Base-by-base conservation (phyloP, 148 eudicot species). In the Talinum fruticosum region DNA sequence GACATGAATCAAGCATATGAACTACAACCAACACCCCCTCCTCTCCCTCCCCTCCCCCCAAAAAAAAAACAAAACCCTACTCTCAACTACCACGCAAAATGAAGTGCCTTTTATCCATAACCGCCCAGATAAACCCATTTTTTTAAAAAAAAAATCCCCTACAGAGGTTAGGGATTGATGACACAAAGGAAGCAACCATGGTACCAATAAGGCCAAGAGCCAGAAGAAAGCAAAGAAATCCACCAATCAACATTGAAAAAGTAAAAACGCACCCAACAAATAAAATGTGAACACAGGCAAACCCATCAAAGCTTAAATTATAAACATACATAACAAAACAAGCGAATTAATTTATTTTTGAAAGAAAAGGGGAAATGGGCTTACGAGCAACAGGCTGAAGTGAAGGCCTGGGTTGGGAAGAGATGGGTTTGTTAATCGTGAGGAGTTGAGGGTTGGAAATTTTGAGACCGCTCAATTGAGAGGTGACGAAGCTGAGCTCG, bases 321-420 rank as follows among this genome's bases (percentile, higher is more conserved):
- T n/a, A 51, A 53, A 21, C 16, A 76, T 5, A 21, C 16, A 76
- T 5, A 35, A 23, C 44, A 65, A 36, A 64, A 69, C 2, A 54
- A 54, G 77, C 33, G 66, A 8, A 8, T 53, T 10, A 51, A 57
- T 35, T 7, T 8, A n/a, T n/a, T n/a, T n/a, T n/a, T n/a, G n/a
- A n/a, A n/a, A n/a, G 0, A 37, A 62, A 59, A 41, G 5, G 61
- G 66, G 30, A 24, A 79, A 45, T 78, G 62, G 74, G 61, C 79
- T 79, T 85, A 87, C 90, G 87, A 76, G 92, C 88, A 75, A 89
- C 84, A 75, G 90, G 90, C 61, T 79, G 87, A 81, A 89, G 65
- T 47, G 79, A 74, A 29, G 59, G 86, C 72, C 76, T 72, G 29
- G 38, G 32, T 5, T 87, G 82, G 24, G 82, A 69, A 57, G 87